phyloP scores from a whole-genome alignment of 2,329 filamentous ascomycete genomes.

The Gnomoniopsis smithogilvyi region DNA sequence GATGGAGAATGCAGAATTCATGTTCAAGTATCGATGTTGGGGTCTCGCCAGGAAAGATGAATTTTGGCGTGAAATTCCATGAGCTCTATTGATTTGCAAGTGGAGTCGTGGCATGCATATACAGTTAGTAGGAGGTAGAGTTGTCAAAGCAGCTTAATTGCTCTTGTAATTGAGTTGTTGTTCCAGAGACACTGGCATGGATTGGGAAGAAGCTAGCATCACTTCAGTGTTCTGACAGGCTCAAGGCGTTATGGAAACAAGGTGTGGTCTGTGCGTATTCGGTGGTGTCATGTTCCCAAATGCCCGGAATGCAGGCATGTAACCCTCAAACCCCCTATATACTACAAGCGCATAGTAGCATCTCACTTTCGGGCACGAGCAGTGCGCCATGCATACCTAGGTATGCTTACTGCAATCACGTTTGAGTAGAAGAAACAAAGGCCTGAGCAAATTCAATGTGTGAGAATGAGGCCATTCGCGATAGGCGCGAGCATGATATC shows the following conservation, averaged over 20 bases:
- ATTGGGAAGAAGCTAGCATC: background rate
- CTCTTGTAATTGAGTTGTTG: background rate
- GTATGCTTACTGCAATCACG: too few relatives aligned
- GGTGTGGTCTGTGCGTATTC: conserved; percentile 13
- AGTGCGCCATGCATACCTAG: too few relatives aligned
- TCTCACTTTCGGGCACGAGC: too few relatives aligned
- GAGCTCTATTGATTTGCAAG: background rate
- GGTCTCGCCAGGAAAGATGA: background rate
- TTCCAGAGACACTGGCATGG: background rate
- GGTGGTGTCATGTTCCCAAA: too few relatives aligned
- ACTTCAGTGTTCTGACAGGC: too few relatives aligned
- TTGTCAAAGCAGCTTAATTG: background rate
- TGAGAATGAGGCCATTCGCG: too few relatives aligned
- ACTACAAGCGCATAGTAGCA: too few relatives aligned
- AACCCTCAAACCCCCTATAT: too few relatives aligned
- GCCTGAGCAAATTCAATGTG: too few relatives aligned
- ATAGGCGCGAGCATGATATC: too few relatives aligned
- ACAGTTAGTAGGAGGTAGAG: background rate
- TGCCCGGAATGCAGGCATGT: too few relatives aligned
- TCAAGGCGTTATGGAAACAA: background rate
- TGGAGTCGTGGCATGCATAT: background rate
- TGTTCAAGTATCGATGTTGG: background rate
- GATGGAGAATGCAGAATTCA: conserved; percentile 51
- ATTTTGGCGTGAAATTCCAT: background rate
- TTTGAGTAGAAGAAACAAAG: too few relatives aligned